Conservation (phyloP, 163 green algal genomes). For the Picocystis sp. region DNA sequence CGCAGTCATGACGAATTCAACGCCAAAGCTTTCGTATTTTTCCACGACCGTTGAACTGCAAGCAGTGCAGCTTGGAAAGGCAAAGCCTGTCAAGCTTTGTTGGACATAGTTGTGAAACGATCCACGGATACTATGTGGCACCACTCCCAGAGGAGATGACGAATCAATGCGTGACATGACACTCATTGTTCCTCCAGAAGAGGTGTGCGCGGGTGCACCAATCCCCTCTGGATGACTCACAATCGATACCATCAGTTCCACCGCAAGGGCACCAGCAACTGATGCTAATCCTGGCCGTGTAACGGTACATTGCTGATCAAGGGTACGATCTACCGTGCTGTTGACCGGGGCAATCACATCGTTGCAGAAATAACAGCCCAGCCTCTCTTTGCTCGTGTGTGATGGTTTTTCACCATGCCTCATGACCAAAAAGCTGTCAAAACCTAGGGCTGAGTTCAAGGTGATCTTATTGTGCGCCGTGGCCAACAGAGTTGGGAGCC, state of each 20-base stretch:
- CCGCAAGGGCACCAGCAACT: constrained; percentile 66
- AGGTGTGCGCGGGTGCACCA: neutral
- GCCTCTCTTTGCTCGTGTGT: constrained; percentile 10
- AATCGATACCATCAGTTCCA: constrained; percentile 34
- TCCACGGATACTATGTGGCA: constrained; percentile 79
- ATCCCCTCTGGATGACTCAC: neutral
- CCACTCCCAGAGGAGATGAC: constrained; percentile 37
- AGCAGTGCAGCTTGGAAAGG: constrained; percentile 76
- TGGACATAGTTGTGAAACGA: constrained; percentile 32
- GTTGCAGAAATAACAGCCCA: constrained; percentile 99
- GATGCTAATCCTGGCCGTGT: constrained; percentile 65
- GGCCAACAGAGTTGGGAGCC: constrained; percentile 80
- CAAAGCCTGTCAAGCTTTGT: constrained; percentile 46
- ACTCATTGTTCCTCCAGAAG: constrained; percentile 1
- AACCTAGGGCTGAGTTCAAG: constrained; percentile 83
- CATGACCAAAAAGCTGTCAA: constrained; percentile 70
- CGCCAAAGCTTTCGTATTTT: constrained; percentile 29
- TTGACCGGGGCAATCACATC: constrained; percentile 75
- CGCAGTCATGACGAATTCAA: constrained; percentile 35
- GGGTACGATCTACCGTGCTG: constrained; percentile 57
- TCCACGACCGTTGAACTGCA: constrained; percentile 60
- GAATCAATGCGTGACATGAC: neutral
- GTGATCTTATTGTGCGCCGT: constrained; percentile 55
- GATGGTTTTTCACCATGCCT: constrained; percentile 1
- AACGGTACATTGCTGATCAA: constrained; percentile 97